phyloP scores from a whole-genome alignment of 2,329 filamentous ascomycete species.

The Penicillium sp. region DNA sequence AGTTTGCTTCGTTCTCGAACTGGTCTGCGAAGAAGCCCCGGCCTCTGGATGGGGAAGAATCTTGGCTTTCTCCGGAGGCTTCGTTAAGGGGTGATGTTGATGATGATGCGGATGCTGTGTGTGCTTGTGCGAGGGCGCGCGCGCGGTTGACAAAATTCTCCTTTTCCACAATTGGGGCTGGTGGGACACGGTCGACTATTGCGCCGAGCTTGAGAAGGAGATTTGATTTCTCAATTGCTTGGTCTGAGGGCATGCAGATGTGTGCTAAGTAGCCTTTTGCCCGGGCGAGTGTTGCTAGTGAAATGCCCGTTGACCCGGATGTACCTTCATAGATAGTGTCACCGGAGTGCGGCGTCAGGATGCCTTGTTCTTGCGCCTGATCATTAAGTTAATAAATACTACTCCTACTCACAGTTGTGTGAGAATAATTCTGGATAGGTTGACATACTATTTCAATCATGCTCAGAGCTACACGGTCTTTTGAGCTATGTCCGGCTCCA shows the following conservation, averaged over 20 bases:
- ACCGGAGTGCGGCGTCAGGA: slow-evolving; percentile 77
- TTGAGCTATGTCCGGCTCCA: slow-evolving; percentile 89
- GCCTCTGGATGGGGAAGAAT: slow-evolving; percentile 58
- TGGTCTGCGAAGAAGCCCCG: slow-evolving; percentile 94
- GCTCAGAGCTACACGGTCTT: slow-evolving; percentile 89
- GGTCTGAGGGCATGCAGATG: slow-evolving; percentile 90
- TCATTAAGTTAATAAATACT: slow-evolving; percentile 13
- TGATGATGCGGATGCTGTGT: slow-evolving; percentile 61
- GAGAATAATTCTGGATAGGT: not conserved
- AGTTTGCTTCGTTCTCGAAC: slow-evolving; percentile 91
- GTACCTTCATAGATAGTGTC: slow-evolving; percentile 98
- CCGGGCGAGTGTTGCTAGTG: slow-evolving; percentile 62
- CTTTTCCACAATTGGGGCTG: slow-evolving; percentile 90
- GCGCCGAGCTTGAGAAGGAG: slow-evolving; percentile 88
- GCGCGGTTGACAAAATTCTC: slow-evolving; percentile 95
- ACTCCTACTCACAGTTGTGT: not conserved
- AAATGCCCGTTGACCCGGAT: slow-evolving; percentile 94
- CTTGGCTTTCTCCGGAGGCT: too few species aligned
- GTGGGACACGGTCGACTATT: slow-evolving; percentile 85
- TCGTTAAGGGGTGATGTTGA: too few species aligned
- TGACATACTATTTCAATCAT: slow-evolving; percentile 71
- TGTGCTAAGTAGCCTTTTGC: slow-evolving; percentile 9
- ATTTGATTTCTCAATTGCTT: slow-evolving; percentile 84
- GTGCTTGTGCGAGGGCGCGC: slow-evolving; percentile 72
- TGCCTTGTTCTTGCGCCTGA: slow-evolving; percentile 76